These are phyloP conservation scores for Sugiyamaella sp. DNA, from an alignment of 1,139 yeast species.

Conservation along the genomic window DNA sequence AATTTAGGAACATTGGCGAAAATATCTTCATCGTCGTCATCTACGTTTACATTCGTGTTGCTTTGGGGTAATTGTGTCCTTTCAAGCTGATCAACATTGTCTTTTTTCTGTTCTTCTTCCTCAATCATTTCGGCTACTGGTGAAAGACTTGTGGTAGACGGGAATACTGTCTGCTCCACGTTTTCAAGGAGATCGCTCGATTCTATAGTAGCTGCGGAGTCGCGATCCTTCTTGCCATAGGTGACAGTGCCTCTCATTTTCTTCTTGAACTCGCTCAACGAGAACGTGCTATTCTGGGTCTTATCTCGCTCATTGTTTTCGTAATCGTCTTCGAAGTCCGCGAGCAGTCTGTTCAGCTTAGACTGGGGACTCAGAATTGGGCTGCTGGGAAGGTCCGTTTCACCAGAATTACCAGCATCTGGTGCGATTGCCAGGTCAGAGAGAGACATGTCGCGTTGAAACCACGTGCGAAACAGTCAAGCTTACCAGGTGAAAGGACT, in stretches of 20 bases:
- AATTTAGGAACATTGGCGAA: neutral
- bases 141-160: neutral
- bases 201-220: neutral
- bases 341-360: slow-evolving; percentile 9
- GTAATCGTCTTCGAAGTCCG: slow-evolving; percentile 15
- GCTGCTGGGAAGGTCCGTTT: neutral
- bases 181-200: neutral
- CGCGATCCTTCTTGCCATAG: slow-evolving; percentile 1
- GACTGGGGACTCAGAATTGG: slow-evolving; percentile 12
- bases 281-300: neutral
- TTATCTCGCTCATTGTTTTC: neutral
- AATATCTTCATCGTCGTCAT: slow-evolving; percentile 4
- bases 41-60: slow-evolving; percentile 1
- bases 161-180: neutral
- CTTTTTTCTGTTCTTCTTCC: neutral
- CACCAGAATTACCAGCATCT: neutral
- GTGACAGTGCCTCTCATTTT: neutral
- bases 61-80: neutral
- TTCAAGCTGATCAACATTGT: neutral
- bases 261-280: slow-evolving; percentile 12
- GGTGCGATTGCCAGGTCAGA: neutral
- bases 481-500: too few species aligned
- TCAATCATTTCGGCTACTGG: neutral
- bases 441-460: too few species aligned
- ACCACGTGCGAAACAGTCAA: too few species aligned